Conservation (phyloP, 805 yeast species). For the Saturnispora serradocipensis region DNA sequence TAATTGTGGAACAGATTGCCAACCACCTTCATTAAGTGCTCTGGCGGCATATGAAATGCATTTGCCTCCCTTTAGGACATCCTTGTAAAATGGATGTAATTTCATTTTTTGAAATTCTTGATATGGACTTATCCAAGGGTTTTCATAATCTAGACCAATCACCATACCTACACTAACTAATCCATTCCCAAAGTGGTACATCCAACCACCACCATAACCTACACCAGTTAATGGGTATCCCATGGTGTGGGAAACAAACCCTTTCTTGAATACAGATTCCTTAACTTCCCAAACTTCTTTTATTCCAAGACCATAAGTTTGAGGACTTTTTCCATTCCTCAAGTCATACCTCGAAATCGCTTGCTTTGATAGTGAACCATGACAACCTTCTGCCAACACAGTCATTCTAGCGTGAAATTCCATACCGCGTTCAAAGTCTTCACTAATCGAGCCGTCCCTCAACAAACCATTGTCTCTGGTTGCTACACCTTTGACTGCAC, state of each 20-base stretch:
- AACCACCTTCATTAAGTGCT: conserved; percentile 95
- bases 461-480: conserved; percentile 88
- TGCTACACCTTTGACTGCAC: conserved; percentile 77
- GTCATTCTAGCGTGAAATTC: conserved; percentile 89
- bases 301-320: conserved; percentile 92
- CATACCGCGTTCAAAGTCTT: conserved; percentile 88
- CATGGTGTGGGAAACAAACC: conserved; percentile 76
- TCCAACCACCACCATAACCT: conserved; percentile 94
- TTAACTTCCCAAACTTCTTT: conserved; percentile 96
- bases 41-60: conserved; percentile 94
- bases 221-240: conserved; percentile 74
- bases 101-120: conserved; percentile 94
- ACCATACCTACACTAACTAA: conserved; percentile 90
- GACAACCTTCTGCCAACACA: conserved; percentile 96
- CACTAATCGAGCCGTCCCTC: conserved; percentile 50
- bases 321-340: conserved; percentile 57
- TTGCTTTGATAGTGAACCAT: conserved; percentile 82
- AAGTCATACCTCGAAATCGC: conserved; percentile 60
- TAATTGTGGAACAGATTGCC: conserved; percentile 83
- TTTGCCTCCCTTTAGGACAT: conserved; percentile 76
- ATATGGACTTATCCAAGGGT: conserved; percentile 93
- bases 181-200: conserved; percentile 93
- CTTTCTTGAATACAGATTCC: conserved; percentile 71
- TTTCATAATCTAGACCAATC: conserved; percentile 85
- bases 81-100: conserved; percentile 74